Base-by-base conservation (phyloP, 441 rosid species). In the Syzygium syzygioides region DNA sequence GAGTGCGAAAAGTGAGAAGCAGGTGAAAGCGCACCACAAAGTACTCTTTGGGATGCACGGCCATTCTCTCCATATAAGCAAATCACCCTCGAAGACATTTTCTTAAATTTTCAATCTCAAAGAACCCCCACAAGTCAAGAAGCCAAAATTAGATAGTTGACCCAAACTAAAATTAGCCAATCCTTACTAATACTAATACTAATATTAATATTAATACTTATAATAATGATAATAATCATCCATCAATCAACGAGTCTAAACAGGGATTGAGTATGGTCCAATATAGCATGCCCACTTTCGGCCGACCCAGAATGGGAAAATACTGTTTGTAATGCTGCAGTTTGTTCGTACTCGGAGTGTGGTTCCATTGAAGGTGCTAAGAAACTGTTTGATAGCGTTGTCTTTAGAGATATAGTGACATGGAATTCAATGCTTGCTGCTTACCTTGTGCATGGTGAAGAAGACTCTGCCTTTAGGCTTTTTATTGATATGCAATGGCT, bases 391-490 rank as follows among this genome's bases (percentile, higher is more conserved):
- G 94, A 94, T 88, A 91, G 93, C 80, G 88, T 94, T 80, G 88
- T 90, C 90, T 86, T 79, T 14, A 52, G 91, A 87, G 98, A 96
- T 91, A 90, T 93, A 92, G 95, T 95, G 85, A 91, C 96, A 0
- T 95, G 96, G 98, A 96, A 96, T 87, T 93, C 98, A 6, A 94
- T 95, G 96, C 84, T 96, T 37, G 93, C 93, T 34, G 97, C 95
- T 87, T 95, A 91, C 90, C 89, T 95, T 55, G 90, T 87, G 55
- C 97, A 93, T 87, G 93, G 92, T 89, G 89, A 86, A 87, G 92
- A 91, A 88, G 94, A 92, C 37, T 89, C 79, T 25, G 98, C 94
- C 56, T 91, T 93, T 86, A 87, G 90, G 83, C 89, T 94, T 48
- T 96, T 94, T 86, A 87, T 89, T 85, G 94, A 93, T 86, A 94